Evolutionary conservation across 768 basidiomycete species (phyloP), one percentile per base, ranked within the genome.

Genomic region (Lactarius hengduanensis): DNA sequence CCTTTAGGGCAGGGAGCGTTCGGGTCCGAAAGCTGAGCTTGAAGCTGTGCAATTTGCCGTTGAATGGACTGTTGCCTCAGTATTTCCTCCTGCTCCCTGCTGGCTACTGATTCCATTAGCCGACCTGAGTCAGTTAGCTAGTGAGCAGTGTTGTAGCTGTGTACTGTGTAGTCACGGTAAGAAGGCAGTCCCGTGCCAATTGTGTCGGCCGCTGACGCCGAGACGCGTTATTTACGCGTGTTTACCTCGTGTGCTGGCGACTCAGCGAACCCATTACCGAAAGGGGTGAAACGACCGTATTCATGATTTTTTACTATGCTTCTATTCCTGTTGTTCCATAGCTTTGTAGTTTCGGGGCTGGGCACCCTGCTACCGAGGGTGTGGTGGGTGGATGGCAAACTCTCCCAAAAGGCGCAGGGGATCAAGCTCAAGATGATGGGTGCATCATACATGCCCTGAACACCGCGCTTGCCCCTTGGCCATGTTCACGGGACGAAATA

Each of bases 101-200:
- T 77, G 1, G 81, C 78, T 22, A 81, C 79, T 0, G 88, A 88
- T 55, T 88, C 80, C 88, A 90, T 89, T 38, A 30, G 8, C 8
- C 15, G 38, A 40, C 30, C 38, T 40, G 60, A 20, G 47, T 64
- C 40, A 18, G 16, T 32, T 32, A 22, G 18, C 2, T 34, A 30
- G 28, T 20, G 30, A 30, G 26, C 38, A 34, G 59, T 13, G 36
- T 58, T 22, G 65, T 16, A 50, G 57, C 41, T 20, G 40, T 62
- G 34, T 1, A 9, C 41, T 20, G 40, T 62, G 34, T 1, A 9
- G 34, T 8, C 34, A 11, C 36, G 36, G 57, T 43, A 41, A 40
- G 40, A n/a, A 53, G 8, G 57, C 22, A 22, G 40, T 50, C 28
- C 15, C n/a, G 32, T 50, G 43, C 9, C 5, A 30, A 54, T 53